Evolutionary conservation across 345 rosid genomes (phyloP).

Genomic region (Kandelia obovata): DNA sequence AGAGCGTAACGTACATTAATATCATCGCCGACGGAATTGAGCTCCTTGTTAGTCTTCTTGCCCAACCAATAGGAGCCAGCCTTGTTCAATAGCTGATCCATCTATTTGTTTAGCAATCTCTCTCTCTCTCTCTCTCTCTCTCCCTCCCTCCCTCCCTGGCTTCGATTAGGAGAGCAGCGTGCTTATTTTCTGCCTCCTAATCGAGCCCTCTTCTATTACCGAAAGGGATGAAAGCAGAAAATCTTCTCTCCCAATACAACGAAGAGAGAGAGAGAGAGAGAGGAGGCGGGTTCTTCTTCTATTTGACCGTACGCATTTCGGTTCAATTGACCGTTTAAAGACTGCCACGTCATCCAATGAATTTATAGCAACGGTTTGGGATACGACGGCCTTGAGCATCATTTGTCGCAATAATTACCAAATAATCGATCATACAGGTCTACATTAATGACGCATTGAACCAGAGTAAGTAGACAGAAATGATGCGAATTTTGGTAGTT

Average conservation of each 20-base stretch:
- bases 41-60: constrained; percentile 67
- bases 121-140: background rate
- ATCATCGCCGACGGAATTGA: constrained; percentile 82
- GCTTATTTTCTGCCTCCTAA: background rate
- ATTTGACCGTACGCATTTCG: background rate
- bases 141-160: background rate
- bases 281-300: background rate
- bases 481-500: too few relatives aligned
- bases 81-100: constrained; percentile 92
- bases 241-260: background rate
- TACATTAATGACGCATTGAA: too few relatives aligned
- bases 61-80: constrained; percentile 87
- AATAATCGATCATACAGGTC: too few relatives aligned
- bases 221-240: background rate
- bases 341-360: background rate
- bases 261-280: background rate
- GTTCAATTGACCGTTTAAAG: background rate
- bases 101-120: constrained; percentile 7
- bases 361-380: background rate
- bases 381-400: background rate
- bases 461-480: too few relatives aligned
- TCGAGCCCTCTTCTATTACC: background rate
- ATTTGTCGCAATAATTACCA: too few relatives aligned
- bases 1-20: constrained; percentile 43
- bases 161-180: background rate